Evolutionary conservation across 495 filamentous ascomycete species (phyloP), one percentile per base, ranked within the genome.

Genomic region (Friedmanniomyces endolithicus): DNA sequence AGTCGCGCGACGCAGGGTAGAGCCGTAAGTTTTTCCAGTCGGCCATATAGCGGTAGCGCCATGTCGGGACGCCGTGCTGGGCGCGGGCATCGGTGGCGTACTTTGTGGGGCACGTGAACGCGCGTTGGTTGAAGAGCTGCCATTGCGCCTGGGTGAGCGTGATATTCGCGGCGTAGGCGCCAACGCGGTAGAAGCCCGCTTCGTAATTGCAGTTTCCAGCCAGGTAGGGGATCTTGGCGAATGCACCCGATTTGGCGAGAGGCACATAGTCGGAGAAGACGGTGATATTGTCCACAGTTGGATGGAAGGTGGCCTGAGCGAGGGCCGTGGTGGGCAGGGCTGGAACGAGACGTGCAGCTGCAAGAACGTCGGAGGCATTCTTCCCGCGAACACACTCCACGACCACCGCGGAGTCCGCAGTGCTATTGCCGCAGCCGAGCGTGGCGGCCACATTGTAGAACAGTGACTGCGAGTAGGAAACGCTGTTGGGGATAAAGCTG

Each of bases 41-140:
- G 8, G 70, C 75, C 41, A 74, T 71, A 55, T 76, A 80, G 40
- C 74, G 71, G 54, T 74, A 78, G 19, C 70, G 70, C 75, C 76
- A 80, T 14, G 67, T 69, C 0, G 76, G 72, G 14, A 69, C 65
- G 17, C 57, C 60, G 27, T 66, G 58, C 8, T 46, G 50, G 24
- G 62, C 50, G 7, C 69, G 68, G 24, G 64, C 65, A 25, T 60
- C 63, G 11, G 70, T 73, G 19, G 68, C 62, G 16, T 54, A 43
- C 7, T 60, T 65, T 20, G 62, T 63, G 16, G 75, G 69, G 48
- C 77, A 79, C 16, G 67, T 72, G 64, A 78, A 80, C 39, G 63
- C 62, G 35, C 64, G 62, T 20, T 69, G 60, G 49, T 75, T 69
- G 60, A 75, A 73, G 0, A 60, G 52, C n/a, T 67, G 52, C 69